Evolutionary conservation across 352 stramenopile genomes (phyloP).

Genomic region (Phytophthora agathidicida): DNA sequence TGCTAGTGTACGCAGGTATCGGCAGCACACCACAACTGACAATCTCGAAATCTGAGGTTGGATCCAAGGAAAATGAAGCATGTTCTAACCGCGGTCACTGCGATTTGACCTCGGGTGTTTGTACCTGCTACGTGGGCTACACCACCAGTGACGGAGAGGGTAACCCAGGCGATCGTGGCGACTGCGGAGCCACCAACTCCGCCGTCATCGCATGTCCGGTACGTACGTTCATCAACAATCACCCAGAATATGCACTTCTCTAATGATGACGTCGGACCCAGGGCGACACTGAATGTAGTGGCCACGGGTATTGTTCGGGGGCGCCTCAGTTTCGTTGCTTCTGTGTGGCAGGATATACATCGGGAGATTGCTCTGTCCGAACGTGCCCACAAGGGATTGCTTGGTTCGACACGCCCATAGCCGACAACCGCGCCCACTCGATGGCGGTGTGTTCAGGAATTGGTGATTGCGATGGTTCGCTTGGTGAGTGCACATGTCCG

Average conservation of each 20-base stretch:
- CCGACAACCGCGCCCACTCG: constrained; percentile 61
- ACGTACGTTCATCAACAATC: neutral
- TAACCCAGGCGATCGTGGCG: constrained; percentile 57
- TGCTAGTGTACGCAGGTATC: constrained; percentile 60
- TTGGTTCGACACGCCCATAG: constrained; percentile 72
- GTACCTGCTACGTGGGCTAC: constrained; percentile 85
- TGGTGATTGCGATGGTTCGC: constrained; percentile 63
- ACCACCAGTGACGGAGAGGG: constrained; percentile 73
- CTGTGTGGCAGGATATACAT: constrained; percentile 61
- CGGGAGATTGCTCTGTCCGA: constrained; percentile 73
- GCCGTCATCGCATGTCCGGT: constrained; percentile 62
- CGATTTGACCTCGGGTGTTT: constrained; percentile 81
- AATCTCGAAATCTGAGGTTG: constrained; percentile 68
- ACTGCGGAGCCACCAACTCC: constrained; percentile 62
- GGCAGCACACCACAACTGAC: constrained; percentile 51
- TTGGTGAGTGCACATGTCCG: constrained; percentile 71
- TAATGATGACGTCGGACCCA: constrained; percentile 9
- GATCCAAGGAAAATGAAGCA: constrained; percentile 91
- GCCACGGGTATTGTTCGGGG: constrained; percentile 76
- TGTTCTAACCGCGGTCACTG: constrained; percentile 78
- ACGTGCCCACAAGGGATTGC: constrained; percentile 63
- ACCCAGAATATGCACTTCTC: neutral
- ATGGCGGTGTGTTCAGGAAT: constrained; percentile 66
- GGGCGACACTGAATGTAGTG: constrained; percentile 70
- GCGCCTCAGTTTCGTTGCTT: constrained; percentile 75